Evolutionary conservation across 2,329 filamentous ascomycete genomes (phyloP), one percentile per base, ranked within the genome.

Genomic region (Aspergillus piperis): DNA sequence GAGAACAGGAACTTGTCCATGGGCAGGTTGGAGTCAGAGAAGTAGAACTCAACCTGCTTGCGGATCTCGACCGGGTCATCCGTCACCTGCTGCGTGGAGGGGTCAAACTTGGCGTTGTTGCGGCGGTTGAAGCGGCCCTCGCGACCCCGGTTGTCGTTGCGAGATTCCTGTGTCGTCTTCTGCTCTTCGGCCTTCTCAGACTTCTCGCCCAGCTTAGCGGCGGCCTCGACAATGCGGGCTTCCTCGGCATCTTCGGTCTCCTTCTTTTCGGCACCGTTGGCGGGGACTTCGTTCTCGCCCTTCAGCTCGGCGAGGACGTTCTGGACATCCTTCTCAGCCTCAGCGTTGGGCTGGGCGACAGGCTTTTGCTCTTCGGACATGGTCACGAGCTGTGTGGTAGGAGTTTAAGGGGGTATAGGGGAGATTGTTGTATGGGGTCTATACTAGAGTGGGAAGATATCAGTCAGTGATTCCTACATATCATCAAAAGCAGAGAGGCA

Each of bases 1-100:
- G 87, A 83, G 81, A 92, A 90, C 68, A 99, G 84, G 81, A 91
- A 96, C 75, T 92, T 90, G 79, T 99, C 96, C 71, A 87, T 88
- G 54, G 90, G 89, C 39, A 99, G 86, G 79, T 97, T 97, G 71
- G 89, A 90, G 76, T 96, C 90, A 71, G 90, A 90, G 79, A 97
- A 96, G 84, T 97, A 97, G 78, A 96, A 97, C 75, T 97, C 92
- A 69, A 96, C 91, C 90, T 96, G 93, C 73, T 89, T 89, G 75
- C 91, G 89, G 71, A 97, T 96, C 77, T 90, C 86, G 23, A 82
- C 83, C 1, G 90, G 90, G 75, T 97, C 91, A 69, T 90, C 87
- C 23, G 88, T 89, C 72, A 91, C 88, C 56, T 87, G 80, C 65
- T 86, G 84, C 38, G 81, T 76, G 52, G 86, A 87, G 53, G 90